Evolutionary conservation across 768 basidiomycete species (phyloP).

Genomic region (Boletellus ananas): DNA sequence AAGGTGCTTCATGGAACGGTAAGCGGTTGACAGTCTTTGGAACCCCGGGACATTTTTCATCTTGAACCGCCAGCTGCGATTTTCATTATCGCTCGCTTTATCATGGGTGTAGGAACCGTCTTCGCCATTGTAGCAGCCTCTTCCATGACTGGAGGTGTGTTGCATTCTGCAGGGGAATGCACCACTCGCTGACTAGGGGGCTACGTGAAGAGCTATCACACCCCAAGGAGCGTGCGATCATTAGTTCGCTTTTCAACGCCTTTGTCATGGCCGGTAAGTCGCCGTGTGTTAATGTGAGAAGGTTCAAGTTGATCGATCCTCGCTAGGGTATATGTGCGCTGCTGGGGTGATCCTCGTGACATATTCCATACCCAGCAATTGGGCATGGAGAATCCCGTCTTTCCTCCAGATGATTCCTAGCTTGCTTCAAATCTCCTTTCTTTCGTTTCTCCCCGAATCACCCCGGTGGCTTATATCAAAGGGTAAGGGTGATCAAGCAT

Average conservation of each 20-base stretch:
- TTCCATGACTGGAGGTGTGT: conserved; percentile 6
- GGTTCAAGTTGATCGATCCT: background rate
- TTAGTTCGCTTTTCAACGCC: background rate
- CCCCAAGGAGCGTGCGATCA: conserved; percentile 14
- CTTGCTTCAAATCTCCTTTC: conserved; percentile 49
- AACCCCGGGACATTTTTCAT: too few relatives aligned
- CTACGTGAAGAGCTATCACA: conserved; percentile 10
- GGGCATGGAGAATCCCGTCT: conserved; percentile 66
- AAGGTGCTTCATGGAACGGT: conserved; percentile 12
- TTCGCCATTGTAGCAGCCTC: background rate
- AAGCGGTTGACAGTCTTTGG: background rate
- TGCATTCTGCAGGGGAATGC: too few relatives aligned
- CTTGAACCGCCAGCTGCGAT: too few relatives aligned
- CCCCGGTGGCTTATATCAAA: conserved; percentile 63
- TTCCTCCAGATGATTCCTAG: conserved; percentile 58
- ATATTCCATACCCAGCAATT: conserved; percentile 52
- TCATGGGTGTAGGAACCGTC: background rate
- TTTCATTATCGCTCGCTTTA: too few relatives aligned
- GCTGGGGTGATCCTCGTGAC: conserved; percentile 59
- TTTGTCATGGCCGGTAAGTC: conserved; percentile 3
- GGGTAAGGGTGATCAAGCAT: conserved; percentile 49
- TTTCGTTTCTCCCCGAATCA: conserved; percentile 60
- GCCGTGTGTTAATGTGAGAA: background rate
- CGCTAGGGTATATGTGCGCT: conserved; percentile 28
- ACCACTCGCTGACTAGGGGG: background rate